Conservation (phyloP, 2,329 filamentous ascomycete genomes). For the Akanthomyces dipterigenus region DNA sequence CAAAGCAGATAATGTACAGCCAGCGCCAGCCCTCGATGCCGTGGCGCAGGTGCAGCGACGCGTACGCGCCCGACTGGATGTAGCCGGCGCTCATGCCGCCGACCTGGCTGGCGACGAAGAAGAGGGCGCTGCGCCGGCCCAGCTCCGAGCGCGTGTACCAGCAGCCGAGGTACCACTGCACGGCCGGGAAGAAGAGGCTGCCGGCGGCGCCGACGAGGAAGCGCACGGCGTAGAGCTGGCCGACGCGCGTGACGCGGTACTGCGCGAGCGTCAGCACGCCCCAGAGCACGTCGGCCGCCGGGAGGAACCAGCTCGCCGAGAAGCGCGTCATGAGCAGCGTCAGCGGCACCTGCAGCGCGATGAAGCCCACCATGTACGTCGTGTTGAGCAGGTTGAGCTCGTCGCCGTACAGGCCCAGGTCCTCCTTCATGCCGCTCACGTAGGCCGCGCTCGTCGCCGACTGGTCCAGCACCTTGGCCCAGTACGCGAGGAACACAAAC, state of each 20-base stretch:
- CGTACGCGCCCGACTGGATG: slow-evolving; percentile 33
- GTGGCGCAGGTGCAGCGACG: slow-evolving; percentile 27
- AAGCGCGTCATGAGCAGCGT: slow-evolving; percentile 19
- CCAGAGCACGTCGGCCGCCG: slow-evolving; percentile 26
- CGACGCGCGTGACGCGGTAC: slow-evolving; percentile 22
- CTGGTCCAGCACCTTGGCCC: slow-evolving; percentile 44
- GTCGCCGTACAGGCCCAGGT: slow-evolving; percentile 42
- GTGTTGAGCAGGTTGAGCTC: slow-evolving; percentile 45
- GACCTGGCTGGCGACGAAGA: slow-evolving; percentile 35
- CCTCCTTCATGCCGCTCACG: slow-evolving; percentile 38
- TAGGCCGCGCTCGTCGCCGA: slow-evolving; percentile 23
- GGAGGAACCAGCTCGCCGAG: slow-evolving; percentile 20
- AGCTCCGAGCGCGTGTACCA: slow-evolving; percentile 37
- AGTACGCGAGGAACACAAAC: slow-evolving; percentile 49
- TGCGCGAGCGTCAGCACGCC: slow-evolving; percentile 18
- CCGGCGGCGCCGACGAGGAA: slow-evolving; percentile 35
- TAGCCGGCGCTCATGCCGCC: slow-evolving; percentile 39
- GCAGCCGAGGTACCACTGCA: slow-evolving; percentile 30
- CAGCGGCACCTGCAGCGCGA: slow-evolving; percentile 15
- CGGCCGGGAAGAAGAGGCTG: slow-evolving; percentile 26
- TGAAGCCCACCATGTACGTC: slow-evolving; percentile 18
- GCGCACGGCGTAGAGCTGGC: slow-evolving; percentile 29
- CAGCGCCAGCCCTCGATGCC: slow-evolving; percentile 37
- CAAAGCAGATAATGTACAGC: slow-evolving; percentile 39
- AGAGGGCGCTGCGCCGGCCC: slow-evolving; percentile 29